phyloP scores from a whole-genome alignment of 108 stramenopile species.

The Cyclotella kingstonii region DNA sequence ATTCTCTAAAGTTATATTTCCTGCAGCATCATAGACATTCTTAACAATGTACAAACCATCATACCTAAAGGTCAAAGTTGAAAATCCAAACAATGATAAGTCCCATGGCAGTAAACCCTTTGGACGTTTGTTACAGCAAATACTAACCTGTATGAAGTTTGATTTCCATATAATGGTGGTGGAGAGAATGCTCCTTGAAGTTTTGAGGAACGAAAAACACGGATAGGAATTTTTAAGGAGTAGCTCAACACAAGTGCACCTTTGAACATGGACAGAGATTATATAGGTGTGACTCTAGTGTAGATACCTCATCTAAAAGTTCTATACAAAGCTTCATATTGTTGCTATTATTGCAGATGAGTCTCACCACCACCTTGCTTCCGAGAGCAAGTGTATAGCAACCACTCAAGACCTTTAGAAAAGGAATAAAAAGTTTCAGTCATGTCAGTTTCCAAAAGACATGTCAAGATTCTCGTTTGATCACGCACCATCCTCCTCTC shows the following conservation, averaged over 20 bases:
- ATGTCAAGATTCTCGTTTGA: not conserved
- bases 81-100: not conserved
- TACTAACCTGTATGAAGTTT: constrained; percentile 21
- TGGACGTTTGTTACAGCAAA: no score
- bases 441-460: not conserved
- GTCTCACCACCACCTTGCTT: constrained; percentile 22
- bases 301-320: not conserved
- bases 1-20: not conserved
- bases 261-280: not conserved
- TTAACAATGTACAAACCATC: constrained; percentile 40
- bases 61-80: constrained; percentile 16
- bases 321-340: not conserved
- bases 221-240: constrained; percentile 10
- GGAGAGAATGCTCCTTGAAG: constrained; percentile 26
- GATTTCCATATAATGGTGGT: constrained; percentile 11
- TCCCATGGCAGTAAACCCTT: not conserved
- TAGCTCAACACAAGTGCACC: constrained; percentile 27
- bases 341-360: no score
- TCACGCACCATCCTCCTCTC: constrained; percentile 41
- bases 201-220: constrained; percentile 41
- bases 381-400: constrained; percentile 29
- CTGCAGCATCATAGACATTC: constrained; percentile 8
- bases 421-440: not conserved
- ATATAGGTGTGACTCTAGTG: not conserved
- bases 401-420: constrained; percentile 22